Base-by-base conservation (phyloP, 176 grass and related monocot species). In the Bromus sterilis region DNA sequence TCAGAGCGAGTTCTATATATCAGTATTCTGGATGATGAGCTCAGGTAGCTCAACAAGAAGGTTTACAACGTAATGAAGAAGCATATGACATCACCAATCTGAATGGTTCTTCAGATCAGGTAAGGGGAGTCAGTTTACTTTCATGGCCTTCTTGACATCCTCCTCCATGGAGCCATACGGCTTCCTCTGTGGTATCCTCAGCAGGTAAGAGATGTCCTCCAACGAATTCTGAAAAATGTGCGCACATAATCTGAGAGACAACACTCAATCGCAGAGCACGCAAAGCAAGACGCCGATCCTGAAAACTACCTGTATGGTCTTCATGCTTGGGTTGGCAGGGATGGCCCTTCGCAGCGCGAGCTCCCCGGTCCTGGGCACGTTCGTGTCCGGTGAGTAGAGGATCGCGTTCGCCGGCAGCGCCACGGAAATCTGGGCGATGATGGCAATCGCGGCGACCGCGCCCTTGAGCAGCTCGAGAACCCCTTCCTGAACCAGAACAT, bases 101-200 rank as follows among this genome's bases (percentile, higher is more conserved):
- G n/a, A 55, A 66, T 11, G 29, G 71, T 66, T 59, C 48, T 30
- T 29, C 7, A 11, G 12, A 53, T 28, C 23, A 78, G 23, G 28
- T 18, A 26, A 70, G 16, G 64, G 34, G 51, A 35, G 29, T 44
- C 14, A 60, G 9, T 81, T 71, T 77, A 95, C 92, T 80, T 98
- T 94, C 63, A 98, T 75, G 60, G 92, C 92, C 62, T 98, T 98
- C 82, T 89, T 94, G 37, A 93, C 95, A 75, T 93, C 90, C 34
- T 79, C 70, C 82, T 98, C 92, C 95, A 98, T 98, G 42, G 92
- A 79, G 62, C 86, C 84, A 66, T 93, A 98, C 29, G 92, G 95
- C 78, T 98, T 98, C 78, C 95, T 89, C 86, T 98, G 92, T 2
- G 95, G 95, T 87, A 98, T 98, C 88, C 95, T 91, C 70, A 95